Conservation (phyloP, 1,284 basidiomycete species). For the Apiotrichum montevideense region DNA sequence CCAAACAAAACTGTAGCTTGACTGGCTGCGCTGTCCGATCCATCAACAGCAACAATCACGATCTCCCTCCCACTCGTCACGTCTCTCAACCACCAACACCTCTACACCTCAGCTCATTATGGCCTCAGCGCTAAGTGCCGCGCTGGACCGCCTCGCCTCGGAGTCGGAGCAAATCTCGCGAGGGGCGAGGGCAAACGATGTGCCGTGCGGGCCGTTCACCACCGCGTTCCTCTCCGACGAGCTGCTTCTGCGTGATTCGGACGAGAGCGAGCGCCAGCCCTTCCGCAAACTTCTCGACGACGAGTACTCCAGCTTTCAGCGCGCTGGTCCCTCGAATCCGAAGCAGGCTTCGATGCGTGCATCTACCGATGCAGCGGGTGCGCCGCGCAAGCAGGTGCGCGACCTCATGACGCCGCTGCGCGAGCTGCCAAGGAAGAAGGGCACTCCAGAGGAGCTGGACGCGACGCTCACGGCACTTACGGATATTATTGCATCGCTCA, state of each 20-base stretch:
- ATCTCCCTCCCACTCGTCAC: neutral
- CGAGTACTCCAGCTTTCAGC: slow-evolving; percentile 1
- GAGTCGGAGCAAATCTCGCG: slow-evolving; percentile 34
- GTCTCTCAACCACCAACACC: neutral
- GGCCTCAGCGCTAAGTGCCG: slow-evolving; percentile 34
- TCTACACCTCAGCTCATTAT: slow-evolving; percentile 19
- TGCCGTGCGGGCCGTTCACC: slow-evolving; percentile 35
- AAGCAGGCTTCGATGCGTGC: too few species aligned
- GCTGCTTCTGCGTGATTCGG: slow-evolving; percentile 40
- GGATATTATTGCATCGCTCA: slow-evolving; percentile 39
- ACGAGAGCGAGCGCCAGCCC: slow-evolving; percentile 32
- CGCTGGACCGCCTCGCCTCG: slow-evolving; percentile 28
- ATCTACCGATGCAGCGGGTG: neutral
- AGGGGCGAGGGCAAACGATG: slow-evolving; percentile 26
- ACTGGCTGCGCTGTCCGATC: too few species aligned
- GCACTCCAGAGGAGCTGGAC: slow-evolving; percentile 28
- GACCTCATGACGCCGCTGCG: slow-evolving; percentile 35
- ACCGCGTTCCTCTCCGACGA: slow-evolving; percentile 28
- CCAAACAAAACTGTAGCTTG: too few species aligned
- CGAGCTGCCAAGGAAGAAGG: slow-evolving; percentile 15
- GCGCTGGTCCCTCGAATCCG: neutral
- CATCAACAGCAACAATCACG: slow-evolving; percentile 10
- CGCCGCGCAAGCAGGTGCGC: slow-evolving; percentile 4
- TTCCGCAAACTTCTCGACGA: slow-evolving; percentile 41
- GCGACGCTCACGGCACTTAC: slow-evolving; percentile 34